phyloP scores from a whole-genome alignment of 2,329 filamentous ascomycete genomes.

The Penicillium sclerotigenum region DNA sequence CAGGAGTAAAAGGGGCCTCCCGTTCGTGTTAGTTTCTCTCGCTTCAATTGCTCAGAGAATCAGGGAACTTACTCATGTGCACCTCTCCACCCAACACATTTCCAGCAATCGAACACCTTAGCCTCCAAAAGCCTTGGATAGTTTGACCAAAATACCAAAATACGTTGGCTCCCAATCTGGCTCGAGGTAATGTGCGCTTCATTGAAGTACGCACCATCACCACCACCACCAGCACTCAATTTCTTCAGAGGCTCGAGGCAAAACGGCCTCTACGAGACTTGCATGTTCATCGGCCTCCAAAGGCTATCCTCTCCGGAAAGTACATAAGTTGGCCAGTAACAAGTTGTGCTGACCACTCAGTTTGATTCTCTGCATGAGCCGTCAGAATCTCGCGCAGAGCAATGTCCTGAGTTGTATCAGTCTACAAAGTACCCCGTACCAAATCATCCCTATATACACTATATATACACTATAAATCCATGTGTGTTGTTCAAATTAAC shows the following conservation, averaged over 20 bases:
- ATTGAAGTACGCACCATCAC: conserved; percentile 17
- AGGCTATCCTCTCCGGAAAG: conserved; percentile 1
- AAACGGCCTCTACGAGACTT: neutral
- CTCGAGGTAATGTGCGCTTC: conserved; percentile 18
- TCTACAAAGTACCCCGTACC: no score
- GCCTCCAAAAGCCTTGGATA: conserved; percentile 25
- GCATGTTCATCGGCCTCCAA: neutral
- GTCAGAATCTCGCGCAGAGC: conserved; percentile 7
- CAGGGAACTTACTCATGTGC: conserved; percentile 6
- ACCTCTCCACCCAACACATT: conserved; percentile 17
- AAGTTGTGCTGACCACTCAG: conserved; percentile 5
- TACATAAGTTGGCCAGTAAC: conserved; percentile 8
- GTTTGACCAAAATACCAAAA: conserved; percentile 23
- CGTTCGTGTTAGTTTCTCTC: neutral
- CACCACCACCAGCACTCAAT: conserved; percentile 16
- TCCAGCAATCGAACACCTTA: conserved; percentile 21
- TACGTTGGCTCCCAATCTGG: conserved; percentile 22
- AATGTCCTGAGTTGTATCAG: neutral
- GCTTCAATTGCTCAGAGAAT: neutral
- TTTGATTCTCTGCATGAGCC: conserved; percentile 2
- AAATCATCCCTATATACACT: no score
- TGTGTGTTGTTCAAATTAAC: no score
- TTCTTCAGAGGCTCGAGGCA: conserved; percentile 17
- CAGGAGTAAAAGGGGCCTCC: conserved; percentile 1
- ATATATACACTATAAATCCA: neutral